Base-by-base conservation (phyloP, 352 stramenopile genomes). In the Globisporangium paroecandrum region DNA sequence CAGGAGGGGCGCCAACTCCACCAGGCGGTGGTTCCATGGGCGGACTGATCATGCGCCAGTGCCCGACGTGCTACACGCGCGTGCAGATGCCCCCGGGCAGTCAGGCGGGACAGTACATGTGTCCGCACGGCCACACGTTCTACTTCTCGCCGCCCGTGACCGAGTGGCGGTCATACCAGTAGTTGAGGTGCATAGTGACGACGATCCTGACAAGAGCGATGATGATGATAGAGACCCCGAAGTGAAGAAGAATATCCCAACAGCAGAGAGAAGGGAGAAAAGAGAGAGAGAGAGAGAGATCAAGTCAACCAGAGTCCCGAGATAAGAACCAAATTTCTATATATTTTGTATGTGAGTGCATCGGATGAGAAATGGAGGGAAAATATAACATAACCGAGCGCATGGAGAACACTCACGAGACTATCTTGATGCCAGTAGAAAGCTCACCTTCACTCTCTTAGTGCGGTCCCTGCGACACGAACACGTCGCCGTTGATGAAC, bases 81-180 rank as follows among this genome's bases (percentile, higher is more conserved):
- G 87, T 95, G 62, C 87, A 95, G 66, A 95, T 95, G 87, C 87
- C 87, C 1, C 85, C 86, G 15, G 85, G 85, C 20, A 93, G 84
- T 43, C 87, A 93, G 68, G 83, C 87, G 4, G 87, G 87, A 29
- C 87, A 95, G 77, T 95, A 94, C 78, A 94, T 95, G 85, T 95
- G 87, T 82, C 87, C 87, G 0, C 81, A 94, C 59, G 87, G 87
- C 3, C 87, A 95, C 72, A 95, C 87, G 27, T 95, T 95, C 67
- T 92, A 88, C 74, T 95, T 90, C 69, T 84, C 85, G 55, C 87
- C 83, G 55, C 85, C 87, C 25, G 85, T 83, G 64, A 69, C 60
- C 69, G 87, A 75, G 78, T 66, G 65, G 65, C 53, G 65, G 18
- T 47, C 59, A 10, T 70, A 66, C 65, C 46, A 70, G 51, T 62